These are phyloP conservation scores for Leptographium galeiforme DNA, from an alignment of 2,329 filamentous ascomycete genomes.

Conservation along the genomic window DNA sequence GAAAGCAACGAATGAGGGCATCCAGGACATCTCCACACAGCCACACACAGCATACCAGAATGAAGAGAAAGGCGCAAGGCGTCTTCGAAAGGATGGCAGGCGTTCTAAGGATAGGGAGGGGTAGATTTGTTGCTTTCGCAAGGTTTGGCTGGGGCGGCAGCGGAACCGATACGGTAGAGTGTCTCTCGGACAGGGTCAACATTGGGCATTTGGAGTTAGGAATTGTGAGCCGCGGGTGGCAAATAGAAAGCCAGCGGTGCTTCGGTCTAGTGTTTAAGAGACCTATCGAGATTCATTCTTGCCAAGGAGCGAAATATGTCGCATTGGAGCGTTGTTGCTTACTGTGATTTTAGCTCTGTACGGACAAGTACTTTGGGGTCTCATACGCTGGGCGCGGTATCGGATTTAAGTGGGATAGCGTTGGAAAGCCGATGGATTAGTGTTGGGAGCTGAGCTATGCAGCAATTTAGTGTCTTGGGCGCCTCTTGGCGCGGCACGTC, in stretches of 20 bases:
- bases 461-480: neutral
- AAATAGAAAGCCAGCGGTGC: neutral
- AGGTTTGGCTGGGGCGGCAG: neutral
- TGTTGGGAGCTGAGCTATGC: neutral
- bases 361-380: neutral
- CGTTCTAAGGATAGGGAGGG: neutral
- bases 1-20: neutral
- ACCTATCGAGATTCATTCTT: neutral
- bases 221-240: neutral
- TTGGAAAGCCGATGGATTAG: neutral
- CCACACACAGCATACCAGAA: neutral
- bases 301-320: neutral
- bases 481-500: neutral
- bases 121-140: neutral
- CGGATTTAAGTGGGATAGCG: neutral
- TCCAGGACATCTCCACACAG: neutral
- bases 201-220: neutral
- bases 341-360: neutral
- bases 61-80: neutral
- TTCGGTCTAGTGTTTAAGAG: neutral
- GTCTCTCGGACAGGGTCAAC: neutral
- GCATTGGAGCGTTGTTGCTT: neutral
- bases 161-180: neutral
- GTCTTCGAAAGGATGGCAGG: neutral
- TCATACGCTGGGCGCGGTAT: neutral